A percentile compares a stretch with the other conserved stretches of the same genome.
These are phyloP conservation scores for Globisporangium okanoganense DNA, from an alignment of 352 stramenopile genomes.

Conservation along the genomic window DNA sequence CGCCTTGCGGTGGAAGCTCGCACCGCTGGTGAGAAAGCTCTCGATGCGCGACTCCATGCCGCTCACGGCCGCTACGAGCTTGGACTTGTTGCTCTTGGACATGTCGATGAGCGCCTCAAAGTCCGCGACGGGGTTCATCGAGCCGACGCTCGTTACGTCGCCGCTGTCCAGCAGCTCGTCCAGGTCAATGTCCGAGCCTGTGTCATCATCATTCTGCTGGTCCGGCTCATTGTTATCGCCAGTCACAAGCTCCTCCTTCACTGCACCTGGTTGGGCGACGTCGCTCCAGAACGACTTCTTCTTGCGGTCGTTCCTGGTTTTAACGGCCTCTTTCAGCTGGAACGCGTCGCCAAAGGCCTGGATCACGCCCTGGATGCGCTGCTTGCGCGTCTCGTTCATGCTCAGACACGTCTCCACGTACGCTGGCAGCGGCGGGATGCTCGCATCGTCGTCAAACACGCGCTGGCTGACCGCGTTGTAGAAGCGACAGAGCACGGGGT, in stretches of 20 bases:
- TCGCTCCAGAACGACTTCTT: slow-evolving; percentile 85
- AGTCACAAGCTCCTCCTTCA: slow-evolving; percentile 40
- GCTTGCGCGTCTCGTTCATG: slow-evolving; percentile 45
- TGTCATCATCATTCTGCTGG: slow-evolving; percentile 27
- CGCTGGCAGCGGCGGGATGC: slow-evolving; percentile 41
- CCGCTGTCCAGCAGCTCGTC: slow-evolving; percentile 68
- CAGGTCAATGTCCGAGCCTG: slow-evolving; percentile 65
- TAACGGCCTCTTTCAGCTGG: slow-evolving; percentile 70
- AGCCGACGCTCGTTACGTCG: slow-evolving; percentile 65
- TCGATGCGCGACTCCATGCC: slow-evolving; percentile 72
- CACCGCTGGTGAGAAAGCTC: slow-evolving; percentile 48
- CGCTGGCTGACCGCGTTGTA: slow-evolving; percentile 60
- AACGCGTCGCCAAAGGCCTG: slow-evolving; percentile 71
- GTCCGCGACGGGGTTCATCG: slow-evolving; percentile 82
- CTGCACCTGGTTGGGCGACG: slow-evolving; percentile 18
- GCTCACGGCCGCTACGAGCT: slow-evolving; percentile 43
- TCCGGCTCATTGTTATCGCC: slow-evolving; percentile 4
- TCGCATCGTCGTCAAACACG: slow-evolving; percentile 45
- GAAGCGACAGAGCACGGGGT: slow-evolving; percentile 68
- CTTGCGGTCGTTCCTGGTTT: slow-evolving; percentile 57
- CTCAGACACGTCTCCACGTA: slow-evolving; percentile 62
- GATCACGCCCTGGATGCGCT: slow-evolving; percentile 54
- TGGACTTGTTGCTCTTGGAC: slow-evolving; percentile 36
- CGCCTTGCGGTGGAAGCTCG: slow-evolving; percentile 59
- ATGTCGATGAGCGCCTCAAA: slow-evolving; percentile 71